Conservation (phyloP, 345 rosid species). For the Chamaenerion angustifolium region DNA sequence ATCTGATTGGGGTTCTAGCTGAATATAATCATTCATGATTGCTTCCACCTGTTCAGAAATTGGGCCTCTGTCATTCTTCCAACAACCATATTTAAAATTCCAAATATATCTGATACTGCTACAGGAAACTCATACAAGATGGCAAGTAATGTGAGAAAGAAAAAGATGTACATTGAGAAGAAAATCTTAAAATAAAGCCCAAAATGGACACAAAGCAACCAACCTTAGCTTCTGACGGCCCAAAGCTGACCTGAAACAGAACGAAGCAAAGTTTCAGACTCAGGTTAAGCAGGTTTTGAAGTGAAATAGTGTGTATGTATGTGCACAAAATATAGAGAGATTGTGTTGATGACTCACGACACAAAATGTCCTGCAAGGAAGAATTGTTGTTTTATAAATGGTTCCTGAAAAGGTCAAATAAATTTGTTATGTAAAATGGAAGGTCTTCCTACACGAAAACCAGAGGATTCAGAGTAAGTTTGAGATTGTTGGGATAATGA, state of each 20-base stretch:
- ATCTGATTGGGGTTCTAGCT: constrained; percentile 71
- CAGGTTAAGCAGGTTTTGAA: not conserved
- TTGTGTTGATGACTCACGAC: constrained; percentile 29
- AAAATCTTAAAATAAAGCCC: constrained; percentile 2
- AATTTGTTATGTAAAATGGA: not conserved
- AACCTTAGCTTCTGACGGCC: constrained; percentile 89
- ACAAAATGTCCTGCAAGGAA: constrained; percentile 91
- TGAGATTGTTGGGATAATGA: too few relatives aligned
- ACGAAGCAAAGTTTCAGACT: not conserved
- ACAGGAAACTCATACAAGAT: not conserved
- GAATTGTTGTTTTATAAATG: constrained; percentile 64
- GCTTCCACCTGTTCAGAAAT: constrained; percentile 61
- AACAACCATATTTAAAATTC: not conserved
- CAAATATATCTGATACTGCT: not conserved
- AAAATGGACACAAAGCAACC: constrained; percentile 9
- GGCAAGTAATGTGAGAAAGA: not conserved
- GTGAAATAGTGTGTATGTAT: not conserved
- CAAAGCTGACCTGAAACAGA: constrained; percentile 65
- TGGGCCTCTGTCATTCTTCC: not conserved
- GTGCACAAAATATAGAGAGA: not conserved
- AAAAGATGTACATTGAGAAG: not conserved
- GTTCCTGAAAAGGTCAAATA: constrained; percentile 57
- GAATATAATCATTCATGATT: constrained; percentile 84
- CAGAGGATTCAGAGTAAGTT: too few relatives aligned
- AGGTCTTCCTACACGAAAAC: too few relatives aligned